Base-by-base conservation (phyloP, 441 rosid genomes). In the Gossypium aridum region DNA sequence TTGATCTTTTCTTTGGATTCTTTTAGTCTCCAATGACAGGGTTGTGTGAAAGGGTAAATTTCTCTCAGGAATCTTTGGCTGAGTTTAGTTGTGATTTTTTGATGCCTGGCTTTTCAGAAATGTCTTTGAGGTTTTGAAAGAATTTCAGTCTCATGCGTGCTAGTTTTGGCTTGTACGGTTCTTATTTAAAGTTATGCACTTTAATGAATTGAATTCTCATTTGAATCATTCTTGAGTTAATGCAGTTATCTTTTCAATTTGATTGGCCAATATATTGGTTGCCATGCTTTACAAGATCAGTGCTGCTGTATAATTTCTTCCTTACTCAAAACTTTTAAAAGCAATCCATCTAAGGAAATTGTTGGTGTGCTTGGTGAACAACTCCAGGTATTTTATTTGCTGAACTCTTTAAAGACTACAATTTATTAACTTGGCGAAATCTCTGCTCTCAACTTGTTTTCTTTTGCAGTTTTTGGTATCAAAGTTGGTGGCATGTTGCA, bases 201-300 rank as follows among this genome's bases (percentile, higher is more conserved):
- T 31, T 70, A 16, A 34, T 65, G 19, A 45, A 17, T 20, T 83
- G 55, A 70, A 39, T 76, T 68, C 63, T 26, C 60, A 64, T 64
- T 61, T 20, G 10, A 74, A 73, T 76, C 37, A 13, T 49, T 76
- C 75, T 71, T 82, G 81, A 72, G 74, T 70, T 82, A 63, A 71
- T 82, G 80, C 91, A 96, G 98, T 78, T 96, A 96, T 75, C 88
- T 94, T 80, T 82, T 91, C 85, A 93, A 89, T 86, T 88, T 96
- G 91, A 83, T 88, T 70, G 99, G 96, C 62, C 98, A 91, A 86
- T 85, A 84, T 76, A 86, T 94, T 78, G 88, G 82, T 79, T 82
- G 68, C 78, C 83, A 81, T 76, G 83, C 91, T 78, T 80, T 96
- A 78, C 95, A 89, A 93, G 95, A 91, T 76, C 99, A 96, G 81